Evolutionary conservation across 1,139 yeast genomes (phyloP).

Genomic region (Blastobotrys apis): DNA sequence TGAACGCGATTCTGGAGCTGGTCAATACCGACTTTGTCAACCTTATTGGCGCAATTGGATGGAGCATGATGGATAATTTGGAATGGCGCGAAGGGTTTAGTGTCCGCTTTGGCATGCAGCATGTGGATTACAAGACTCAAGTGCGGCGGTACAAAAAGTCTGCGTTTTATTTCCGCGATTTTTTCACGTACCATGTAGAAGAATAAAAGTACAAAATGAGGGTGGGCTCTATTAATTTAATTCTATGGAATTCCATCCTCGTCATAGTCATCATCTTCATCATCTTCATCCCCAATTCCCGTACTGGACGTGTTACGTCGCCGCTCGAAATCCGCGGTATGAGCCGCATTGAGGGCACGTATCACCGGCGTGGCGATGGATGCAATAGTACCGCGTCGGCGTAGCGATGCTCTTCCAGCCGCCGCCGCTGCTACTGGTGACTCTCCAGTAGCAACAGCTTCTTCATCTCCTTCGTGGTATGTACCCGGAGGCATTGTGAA

Average conservation of each 20-base stretch:
- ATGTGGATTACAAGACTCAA: constrained; percentile 37
- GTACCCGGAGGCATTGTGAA: constrained; percentile 9
- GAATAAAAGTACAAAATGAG: background rate
- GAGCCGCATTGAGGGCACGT: constrained; percentile 8
- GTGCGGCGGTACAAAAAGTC: constrained; percentile 37
- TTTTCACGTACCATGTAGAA: constrained; percentile 18
- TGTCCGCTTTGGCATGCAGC: constrained; percentile 38
- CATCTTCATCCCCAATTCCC: constrained; percentile 9
- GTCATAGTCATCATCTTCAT: constrained; percentile 15
- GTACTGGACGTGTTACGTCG: constrained; percentile 9
- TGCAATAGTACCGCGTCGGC: constrained; percentile 15
- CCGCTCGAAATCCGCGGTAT: constrained; percentile 16
- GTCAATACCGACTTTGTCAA: constrained; percentile 32
- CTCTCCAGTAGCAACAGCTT: background rate
- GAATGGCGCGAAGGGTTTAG: constrained; percentile 37
- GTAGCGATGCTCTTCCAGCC: background rate
- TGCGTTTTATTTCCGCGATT: constrained; percentile 32
- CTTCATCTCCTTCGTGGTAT: background rate
- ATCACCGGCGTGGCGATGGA: constrained; percentile 16
- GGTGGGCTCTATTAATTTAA: background rate
- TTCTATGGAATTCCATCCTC: constrained; percentile 4
- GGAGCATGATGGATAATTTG: constrained; percentile 40
- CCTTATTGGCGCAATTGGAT: constrained; percentile 37
- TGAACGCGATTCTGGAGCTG: constrained; percentile 33
- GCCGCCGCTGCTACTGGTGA: background rate